Percentiles rank a stretch among this genome's conserved stretches.
Conservation (phyloP, 352 stramenopile species). For the Phytophthora kernoviae region DNA sequence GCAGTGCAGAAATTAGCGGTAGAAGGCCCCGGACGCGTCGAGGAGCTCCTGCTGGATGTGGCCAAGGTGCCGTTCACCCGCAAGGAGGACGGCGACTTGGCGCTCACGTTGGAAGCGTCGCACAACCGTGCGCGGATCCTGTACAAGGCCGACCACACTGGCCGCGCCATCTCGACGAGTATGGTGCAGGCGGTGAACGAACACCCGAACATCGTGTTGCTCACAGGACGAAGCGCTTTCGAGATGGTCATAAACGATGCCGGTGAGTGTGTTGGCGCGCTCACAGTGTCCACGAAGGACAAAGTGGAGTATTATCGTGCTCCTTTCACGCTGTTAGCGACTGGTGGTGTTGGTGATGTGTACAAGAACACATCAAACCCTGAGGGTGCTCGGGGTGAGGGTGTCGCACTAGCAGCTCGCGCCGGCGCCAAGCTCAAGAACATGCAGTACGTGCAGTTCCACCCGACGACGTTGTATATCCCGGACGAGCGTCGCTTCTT, state of each 20-base stretch:
- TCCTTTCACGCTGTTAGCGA: slow-evolving; percentile 91
- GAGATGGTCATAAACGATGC: slow-evolving; percentile 73
- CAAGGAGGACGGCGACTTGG: slow-evolving; percentile 63
- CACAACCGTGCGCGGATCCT: slow-evolving; percentile 94
- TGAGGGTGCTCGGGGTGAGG: slow-evolving; percentile 70
- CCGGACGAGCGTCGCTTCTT: slow-evolving; percentile 91
- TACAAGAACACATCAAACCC: slow-evolving; percentile 97
- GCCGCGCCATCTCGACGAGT: slow-evolving; percentile 91
- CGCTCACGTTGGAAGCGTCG: slow-evolving; percentile 89
- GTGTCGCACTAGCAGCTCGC: slow-evolving; percentile 79
- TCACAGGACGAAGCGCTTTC: slow-evolving; percentile 78
- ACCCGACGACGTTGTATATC: slow-evolving; percentile 95
- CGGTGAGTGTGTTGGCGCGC: slow-evolving; percentile 69
- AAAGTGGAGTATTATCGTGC: slow-evolving; percentile 73
- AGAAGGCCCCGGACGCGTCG: slow-evolving; percentile 89
- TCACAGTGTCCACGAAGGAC: slow-evolving; percentile 64
- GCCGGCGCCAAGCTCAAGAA: slow-evolving; percentile 81
- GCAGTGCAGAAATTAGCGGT: slow-evolving; percentile 93
- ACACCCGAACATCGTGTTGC: slow-evolving; percentile 84
- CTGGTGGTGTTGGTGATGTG: slow-evolving; percentile 92
- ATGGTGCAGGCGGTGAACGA: slow-evolving; percentile 85
- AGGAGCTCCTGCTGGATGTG: slow-evolving; percentile 90
- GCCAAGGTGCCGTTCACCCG: slow-evolving; percentile 92
- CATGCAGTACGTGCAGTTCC: slow-evolving; percentile 98
- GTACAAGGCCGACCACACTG: slow-evolving; percentile 94